Evolutionary conservation across 768 basidiomycete species (phyloP).

Genomic region (Hydnum rufescens): DNA sequence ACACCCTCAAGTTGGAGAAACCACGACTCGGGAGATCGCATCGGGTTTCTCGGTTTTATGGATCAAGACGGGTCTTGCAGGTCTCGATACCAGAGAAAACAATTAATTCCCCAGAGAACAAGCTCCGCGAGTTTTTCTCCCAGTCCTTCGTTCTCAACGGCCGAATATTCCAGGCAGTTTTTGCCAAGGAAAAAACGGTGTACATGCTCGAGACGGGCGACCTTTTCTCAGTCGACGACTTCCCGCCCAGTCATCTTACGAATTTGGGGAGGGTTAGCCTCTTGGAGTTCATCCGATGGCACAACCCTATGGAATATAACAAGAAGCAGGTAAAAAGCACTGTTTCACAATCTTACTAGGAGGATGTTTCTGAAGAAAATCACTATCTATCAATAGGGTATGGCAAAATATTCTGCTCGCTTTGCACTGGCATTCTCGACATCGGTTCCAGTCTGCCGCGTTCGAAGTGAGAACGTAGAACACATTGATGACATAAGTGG

Average conservation of each 20-base stretch:
- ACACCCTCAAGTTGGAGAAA: conserved; percentile 27
- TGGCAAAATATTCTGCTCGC: conserved; percentile 46
- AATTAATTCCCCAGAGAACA: conserved; percentile 17
- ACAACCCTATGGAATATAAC: conserved; percentile 32
- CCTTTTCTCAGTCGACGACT: neutral
- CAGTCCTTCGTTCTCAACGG: conserved; percentile 35
- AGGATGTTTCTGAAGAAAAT: neutral
- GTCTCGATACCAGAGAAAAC: conserved; percentile 24
- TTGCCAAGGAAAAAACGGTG: conserved; percentile 32
- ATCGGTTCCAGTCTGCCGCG: conserved; percentile 34
- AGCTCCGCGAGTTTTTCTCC: conserved; percentile 25
- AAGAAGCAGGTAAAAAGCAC: conserved; percentile 28
- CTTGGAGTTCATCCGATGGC: conserved; percentile 31
- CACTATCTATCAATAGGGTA: conserved; percentile 24
- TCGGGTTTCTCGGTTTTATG: conserved; percentile 39
- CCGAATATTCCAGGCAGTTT: conserved; percentile 38
- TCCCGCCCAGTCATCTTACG: neutral
- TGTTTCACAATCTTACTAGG: neutral
- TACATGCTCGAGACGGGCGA: conserved; percentile 30
- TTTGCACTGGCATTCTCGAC: conserved; percentile 42
- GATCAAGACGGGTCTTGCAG: conserved; percentile 37
- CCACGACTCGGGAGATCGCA: conserved; percentile 35
- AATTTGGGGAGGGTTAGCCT: conserved; percentile 17
- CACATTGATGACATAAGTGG: conserved; percentile 31
- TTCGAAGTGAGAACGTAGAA: conserved; percentile 22